phyloP scores from a whole-genome alignment of 75 land plant genomes.

The Pinus tabuliformis region DNA sequence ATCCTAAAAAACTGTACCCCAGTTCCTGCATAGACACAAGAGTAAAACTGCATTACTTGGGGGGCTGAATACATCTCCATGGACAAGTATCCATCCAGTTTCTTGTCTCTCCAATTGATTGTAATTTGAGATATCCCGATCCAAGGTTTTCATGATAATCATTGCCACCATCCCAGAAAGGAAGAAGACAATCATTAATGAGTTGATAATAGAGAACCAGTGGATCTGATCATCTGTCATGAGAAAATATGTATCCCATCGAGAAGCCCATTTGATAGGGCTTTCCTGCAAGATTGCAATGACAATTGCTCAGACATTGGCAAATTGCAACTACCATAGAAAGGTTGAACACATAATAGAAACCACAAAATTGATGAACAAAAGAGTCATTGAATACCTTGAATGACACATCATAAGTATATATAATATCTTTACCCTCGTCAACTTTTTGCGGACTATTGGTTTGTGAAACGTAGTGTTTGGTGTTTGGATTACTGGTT shows the following conservation, averaged over 20 bases:
- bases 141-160: conserved; percentile 62
- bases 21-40: too few relatives aligned
- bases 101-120: conserved; percentile 28
- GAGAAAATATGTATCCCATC: conserved; percentile 70
- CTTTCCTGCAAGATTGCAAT: too few relatives aligned
- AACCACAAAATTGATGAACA: not conserved
- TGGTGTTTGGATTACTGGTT: conserved; percentile 44
- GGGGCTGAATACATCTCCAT: conserved; percentile 82
- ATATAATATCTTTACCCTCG: conserved; percentile 51
- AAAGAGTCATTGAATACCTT: conserved; percentile 17
- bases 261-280: conserved; percentile 59
- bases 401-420: conserved; percentile 31
- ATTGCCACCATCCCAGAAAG: conserved; percentile 70
- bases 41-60: too few relatives aligned
- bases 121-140: too few relatives aligned
- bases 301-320: conserved; percentile 22
- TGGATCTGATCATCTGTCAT: conserved; percentile 77
- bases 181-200: conserved; percentile 71
- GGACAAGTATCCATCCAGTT: conserved; percentile 88
- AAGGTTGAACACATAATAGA: not conserved
- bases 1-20: too few relatives aligned
- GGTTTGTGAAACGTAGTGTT: conserved; percentile 38
- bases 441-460: conserved; percentile 76
- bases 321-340: not conserved
- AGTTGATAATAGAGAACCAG: conserved; percentile 79